phyloP scores from a whole-genome alignment of 2,329 filamentous ascomycete species.

The Trichoderma brevicompactum region DNA sequence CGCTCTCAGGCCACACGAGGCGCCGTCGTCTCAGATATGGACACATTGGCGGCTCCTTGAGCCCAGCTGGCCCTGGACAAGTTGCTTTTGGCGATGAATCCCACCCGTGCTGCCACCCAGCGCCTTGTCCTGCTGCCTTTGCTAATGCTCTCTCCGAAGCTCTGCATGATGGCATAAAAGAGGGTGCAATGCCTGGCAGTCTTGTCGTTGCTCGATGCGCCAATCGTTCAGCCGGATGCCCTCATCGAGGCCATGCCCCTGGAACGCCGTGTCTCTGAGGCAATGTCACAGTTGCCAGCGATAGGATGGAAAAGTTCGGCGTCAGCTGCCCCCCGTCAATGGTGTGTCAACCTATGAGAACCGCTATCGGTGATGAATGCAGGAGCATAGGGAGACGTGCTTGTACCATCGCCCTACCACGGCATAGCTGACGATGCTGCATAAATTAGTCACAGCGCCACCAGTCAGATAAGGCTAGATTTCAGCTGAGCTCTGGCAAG shows the following conservation, averaged over 20 bases:
- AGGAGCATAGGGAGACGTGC: constrained; percentile 2
- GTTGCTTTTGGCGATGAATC: background rate
- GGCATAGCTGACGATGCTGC: constrained; percentile 4
- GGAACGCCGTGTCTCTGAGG: background rate
- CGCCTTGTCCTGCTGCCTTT: background rate
- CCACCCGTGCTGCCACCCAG: background rate
- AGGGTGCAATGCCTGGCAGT: constrained; percentile 9
- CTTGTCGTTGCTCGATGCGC: constrained; percentile 2
- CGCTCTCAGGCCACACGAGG: background rate
- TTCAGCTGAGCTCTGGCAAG: constrained; percentile 25
- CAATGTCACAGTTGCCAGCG: constrained; percentile 7
- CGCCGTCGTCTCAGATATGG: constrained; percentile 18
- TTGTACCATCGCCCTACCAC: background rate
- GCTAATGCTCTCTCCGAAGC: constrained; percentile 15
- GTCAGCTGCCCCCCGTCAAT: background rate
- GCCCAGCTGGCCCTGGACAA: background rate
- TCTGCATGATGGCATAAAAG: constrained; percentile 9
- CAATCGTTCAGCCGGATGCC: constrained; percentile 8
- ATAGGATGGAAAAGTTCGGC: constrained; percentile 16
- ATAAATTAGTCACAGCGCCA: constrained; percentile 24
- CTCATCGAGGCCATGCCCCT: background rate
- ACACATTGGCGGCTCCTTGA: constrained; percentile 1
- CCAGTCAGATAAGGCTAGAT: constrained; percentile 20
- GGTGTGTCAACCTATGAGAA: constrained; percentile 4
- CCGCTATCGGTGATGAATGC: constrained; percentile 12